Percentiles rank a stretch among this genome's conserved stretches.
phyloP scores from a whole-genome alignment of 768 basidiomycete species.

The Tylopilus subfusipes region DNA sequence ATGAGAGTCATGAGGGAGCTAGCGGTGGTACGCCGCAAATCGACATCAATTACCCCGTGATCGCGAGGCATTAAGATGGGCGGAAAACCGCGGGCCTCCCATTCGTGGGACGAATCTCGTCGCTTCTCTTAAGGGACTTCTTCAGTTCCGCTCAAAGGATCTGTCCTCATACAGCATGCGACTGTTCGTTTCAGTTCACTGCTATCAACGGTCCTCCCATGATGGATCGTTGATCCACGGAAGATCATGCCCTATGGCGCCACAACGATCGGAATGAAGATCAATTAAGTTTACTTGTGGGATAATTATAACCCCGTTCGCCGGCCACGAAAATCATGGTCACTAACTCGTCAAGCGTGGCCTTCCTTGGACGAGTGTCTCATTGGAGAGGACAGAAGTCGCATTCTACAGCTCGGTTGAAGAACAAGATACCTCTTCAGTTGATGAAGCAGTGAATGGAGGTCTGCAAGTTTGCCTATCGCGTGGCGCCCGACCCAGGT shows the following conservation, averaged over 20 bases:
- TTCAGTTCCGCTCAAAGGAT: slow-evolving; percentile 1
- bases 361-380: neutral
- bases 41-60: neutral
- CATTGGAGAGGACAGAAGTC: neutral
- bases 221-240: slow-evolving; percentile 10
- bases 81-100: neutral
- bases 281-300: neutral
- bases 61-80: neutral
- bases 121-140: slow-evolving; percentile 2
- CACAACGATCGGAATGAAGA: slow-evolving; percentile 1
- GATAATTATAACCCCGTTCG: neutral
- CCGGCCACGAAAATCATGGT: neutral
- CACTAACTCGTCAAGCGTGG: neutral
- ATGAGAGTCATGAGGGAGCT: neutral
- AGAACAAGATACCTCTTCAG: neutral
- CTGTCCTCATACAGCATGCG: slow-evolving; percentile 5
- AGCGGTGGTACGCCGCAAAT: slow-evolving; percentile 5
- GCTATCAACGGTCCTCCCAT: neutral
- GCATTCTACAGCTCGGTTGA: neutral
- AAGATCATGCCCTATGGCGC: neutral
- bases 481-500: neutral
- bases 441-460: neutral
- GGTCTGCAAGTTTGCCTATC: neutral
- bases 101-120: slow-evolving; percentile 9
- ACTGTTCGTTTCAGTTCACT: neutral